Base-by-base conservation (phyloP, 148 eudicot genomes). In the Nyssa sinensis region DNA sequence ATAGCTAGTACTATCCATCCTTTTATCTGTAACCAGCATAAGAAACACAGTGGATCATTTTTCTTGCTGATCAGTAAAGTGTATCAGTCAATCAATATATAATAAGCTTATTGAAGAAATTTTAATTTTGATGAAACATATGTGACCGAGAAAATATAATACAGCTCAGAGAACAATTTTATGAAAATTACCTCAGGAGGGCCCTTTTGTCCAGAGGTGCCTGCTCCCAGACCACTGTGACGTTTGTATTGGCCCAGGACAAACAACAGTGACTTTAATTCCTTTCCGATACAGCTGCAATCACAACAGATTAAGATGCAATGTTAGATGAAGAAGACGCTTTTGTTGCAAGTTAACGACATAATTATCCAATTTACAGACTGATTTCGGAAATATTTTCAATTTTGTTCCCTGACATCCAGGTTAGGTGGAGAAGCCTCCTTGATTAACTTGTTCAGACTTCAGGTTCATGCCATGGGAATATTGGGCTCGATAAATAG, bases 231-330 rank as follows among this genome's bases (percentile, higher is more conserved):
- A 84, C 66, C 75, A 73, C n/a, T 80, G 82, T 11, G 89, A 66
- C 29, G 97, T 90, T 70, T 84, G 85, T 67, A 94, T 85, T 33
- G 98, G 98, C 67, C 98, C 98, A 66, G 98, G 98, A 80, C 98
- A 94, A 69, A 94, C 92, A 77, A 94, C 78, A 49, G 98, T 94
- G 23, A 94, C 97, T 82, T 84, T 90, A 75, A 94, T 90, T 80
- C 96, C 98, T 82, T 89, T 90, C 53, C 75, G 85, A 78, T 69
- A 84, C 49, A 94, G 90, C 98, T 94, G 84, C 75, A 78, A 69
- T 35, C 28, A 74, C 68, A 75, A 58, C 65, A 63, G 24, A 81
- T 32, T 31, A 76, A 73, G 21, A 28, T 39, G 44, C 34, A 41
- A 61, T 28, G 16, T 73, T n/a, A n/a, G 5, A 16, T 3, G 53